Evolutionary conservation across 2,329 filamentous ascomycete genomes (phyloP).

Genomic region (Alternaria sp.): DNA sequence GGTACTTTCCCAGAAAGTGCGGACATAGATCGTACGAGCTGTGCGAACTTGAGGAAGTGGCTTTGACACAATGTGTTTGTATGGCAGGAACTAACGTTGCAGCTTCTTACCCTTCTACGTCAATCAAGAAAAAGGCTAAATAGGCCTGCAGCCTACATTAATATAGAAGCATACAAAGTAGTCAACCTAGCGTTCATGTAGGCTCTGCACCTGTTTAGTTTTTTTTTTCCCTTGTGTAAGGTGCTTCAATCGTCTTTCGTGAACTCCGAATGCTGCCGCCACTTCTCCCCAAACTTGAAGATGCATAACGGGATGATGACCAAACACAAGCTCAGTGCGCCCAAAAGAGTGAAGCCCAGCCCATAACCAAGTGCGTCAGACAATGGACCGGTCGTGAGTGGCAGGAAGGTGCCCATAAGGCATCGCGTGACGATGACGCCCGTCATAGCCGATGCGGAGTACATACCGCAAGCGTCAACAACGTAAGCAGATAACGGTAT

Average conservation of each 20-base stretch:
- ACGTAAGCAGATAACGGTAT: slow-evolving; percentile 63
- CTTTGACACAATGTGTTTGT: neutral
- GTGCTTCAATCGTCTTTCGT: slow-evolving; percentile 41
- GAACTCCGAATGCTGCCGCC: slow-evolving; percentile 60
- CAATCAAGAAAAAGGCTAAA: neutral
- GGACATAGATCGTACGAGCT: neutral
- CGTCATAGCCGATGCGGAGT: slow-evolving; percentile 64
- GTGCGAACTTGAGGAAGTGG: neutral
- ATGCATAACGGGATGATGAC: slow-evolving; percentile 60
- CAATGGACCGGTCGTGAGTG: slow-evolving; percentile 58
- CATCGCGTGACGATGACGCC: slow-evolving; percentile 63
- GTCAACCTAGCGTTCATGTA: neutral
- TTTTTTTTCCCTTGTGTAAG: neutral
- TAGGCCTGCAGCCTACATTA: neutral
- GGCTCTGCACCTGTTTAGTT: neutral
- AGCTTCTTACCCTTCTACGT: neutral
- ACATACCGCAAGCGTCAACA: slow-evolving; percentile 63
- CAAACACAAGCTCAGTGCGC: slow-evolving; percentile 50
- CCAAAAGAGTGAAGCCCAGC: slow-evolving; percentile 58
- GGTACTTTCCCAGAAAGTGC: neutral
- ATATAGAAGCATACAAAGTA: neutral
- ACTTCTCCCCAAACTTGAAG: slow-evolving; percentile 58
- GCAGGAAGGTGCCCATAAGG: slow-evolving; percentile 63
- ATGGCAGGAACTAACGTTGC: neutral
- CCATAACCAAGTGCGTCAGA: slow-evolving; percentile 59